Percentiles rank a stretch among this genome's conserved stretches.
These are phyloP conservation scores for Calonectria pauciramosa DNA, from an alignment of 2,329 filamentous ascomycete genomes.

Conservation along the genomic window DNA sequence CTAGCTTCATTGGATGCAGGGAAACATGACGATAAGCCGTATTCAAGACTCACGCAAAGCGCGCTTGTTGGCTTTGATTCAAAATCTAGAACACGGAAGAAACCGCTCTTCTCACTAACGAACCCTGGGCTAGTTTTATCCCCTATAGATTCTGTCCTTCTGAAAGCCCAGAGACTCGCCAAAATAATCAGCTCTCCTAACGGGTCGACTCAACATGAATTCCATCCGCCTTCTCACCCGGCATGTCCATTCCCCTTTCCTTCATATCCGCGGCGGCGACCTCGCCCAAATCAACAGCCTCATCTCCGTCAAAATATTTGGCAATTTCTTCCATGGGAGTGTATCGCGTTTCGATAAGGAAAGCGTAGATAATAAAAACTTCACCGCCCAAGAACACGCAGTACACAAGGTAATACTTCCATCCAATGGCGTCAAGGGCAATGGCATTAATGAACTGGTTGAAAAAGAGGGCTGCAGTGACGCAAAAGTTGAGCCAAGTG, in stretches of 20 bases:
- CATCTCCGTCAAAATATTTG: constrained; percentile 11
- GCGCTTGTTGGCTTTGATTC: not conserved
- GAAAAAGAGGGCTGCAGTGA: constrained; percentile 32
- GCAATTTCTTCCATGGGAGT: constrained; percentile 26
- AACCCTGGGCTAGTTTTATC: not conserved
- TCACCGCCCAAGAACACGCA: constrained; percentile 26
- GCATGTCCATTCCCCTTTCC: constrained; percentile 14
- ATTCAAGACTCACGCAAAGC: not conserved
- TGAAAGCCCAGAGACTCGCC: not conserved
- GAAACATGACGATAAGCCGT: not conserved
- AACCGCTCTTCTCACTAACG: not conserved
- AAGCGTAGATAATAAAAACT: constrained; percentile 30
- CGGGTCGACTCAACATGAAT: not conserved
- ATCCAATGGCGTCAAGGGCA: constrained; percentile 26
- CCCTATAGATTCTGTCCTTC: not conserved
- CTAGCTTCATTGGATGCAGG: not conserved
- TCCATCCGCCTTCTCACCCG: not conserved
- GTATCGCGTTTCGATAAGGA: constrained; percentile 24
- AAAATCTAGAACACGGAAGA: not conserved
- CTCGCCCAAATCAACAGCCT: constrained; percentile 18
- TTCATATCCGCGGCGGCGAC: constrained; percentile 28
- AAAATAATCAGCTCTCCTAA: not conserved
- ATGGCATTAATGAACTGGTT: constrained; percentile 39
- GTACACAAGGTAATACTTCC: constrained; percentile 38
- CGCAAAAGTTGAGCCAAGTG: constrained; percentile 35